Conservation (phyloP, 2,329 filamentous ascomycete genomes). For the Fusarium pseudograminearum region DNA sequence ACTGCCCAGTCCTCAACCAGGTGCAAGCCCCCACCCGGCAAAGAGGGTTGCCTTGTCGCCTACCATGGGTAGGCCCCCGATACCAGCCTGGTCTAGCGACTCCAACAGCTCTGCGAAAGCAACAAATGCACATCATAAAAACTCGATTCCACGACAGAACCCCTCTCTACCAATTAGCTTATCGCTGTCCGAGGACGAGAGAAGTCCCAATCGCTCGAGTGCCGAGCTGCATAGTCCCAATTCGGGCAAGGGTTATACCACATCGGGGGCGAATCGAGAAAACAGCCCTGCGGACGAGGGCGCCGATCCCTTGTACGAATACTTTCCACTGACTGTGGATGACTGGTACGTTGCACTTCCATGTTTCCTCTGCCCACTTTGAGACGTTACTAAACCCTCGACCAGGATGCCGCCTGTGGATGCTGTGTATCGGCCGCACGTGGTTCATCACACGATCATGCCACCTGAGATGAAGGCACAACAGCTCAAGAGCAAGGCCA, state of each 20-base stretch:
- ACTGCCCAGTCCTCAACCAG: slow-evolving; percentile 48
- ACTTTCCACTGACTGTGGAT: slow-evolving; percentile 90
- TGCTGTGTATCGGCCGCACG: slow-evolving; percentile 89
- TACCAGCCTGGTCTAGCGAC: slow-evolving; percentile 63
- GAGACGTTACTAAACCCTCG: slow-evolving; percentile 26
- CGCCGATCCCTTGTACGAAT: slow-evolving; percentile 90
- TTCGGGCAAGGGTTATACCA: slow-evolving; percentile 55
- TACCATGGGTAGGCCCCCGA: slow-evolving; percentile 63
- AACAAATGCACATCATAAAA: slow-evolving; percentile 36
- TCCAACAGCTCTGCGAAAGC: slow-evolving; percentile 44
- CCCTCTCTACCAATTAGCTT: slow-evolving; percentile 61
- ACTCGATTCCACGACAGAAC: slow-evolving; percentile 45
- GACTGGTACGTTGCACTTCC: slow-evolving; percentile 72
- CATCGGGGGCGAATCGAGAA: slow-evolving; percentile 55
- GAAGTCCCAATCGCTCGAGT: slow-evolving; percentile 64
- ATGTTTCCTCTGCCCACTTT: background rate
- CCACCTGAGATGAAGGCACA: slow-evolving; percentile 78
- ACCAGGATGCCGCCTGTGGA: slow-evolving; percentile 85
- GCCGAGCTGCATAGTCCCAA: slow-evolving; percentile 66
- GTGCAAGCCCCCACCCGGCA: slow-evolving; percentile 59
- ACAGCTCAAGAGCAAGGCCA: slow-evolving; percentile 73
- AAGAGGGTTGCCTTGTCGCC: slow-evolving; percentile 68
- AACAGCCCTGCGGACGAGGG: slow-evolving; percentile 79
- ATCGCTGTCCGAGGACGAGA: slow-evolving; percentile 71
- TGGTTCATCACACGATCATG: slow-evolving; percentile 87